Evolutionary conservation across 345 rosid species (phyloP).

Genomic region (Populus tremula): DNA sequence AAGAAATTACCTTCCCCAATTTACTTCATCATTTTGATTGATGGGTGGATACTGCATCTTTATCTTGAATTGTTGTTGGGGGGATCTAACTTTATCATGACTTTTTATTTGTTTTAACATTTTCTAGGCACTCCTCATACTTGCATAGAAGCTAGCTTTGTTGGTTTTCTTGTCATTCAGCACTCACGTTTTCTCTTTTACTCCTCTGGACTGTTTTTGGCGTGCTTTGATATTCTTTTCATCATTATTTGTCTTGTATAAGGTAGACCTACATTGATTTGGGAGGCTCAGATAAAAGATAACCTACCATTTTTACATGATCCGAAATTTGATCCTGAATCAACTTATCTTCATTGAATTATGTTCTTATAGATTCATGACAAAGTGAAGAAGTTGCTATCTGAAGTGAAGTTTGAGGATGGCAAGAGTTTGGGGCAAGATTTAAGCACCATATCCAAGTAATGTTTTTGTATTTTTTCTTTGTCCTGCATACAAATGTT

Average conservation of each 20-base stretch:
- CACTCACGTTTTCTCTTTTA: background rate
- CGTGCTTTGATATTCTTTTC: background rate
- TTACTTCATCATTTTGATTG: background rate
- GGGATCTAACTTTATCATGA: background rate
- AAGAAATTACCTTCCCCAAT: background rate
- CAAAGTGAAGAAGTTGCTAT: constrained; percentile 63
- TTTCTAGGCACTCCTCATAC: background rate
- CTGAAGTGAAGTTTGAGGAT: constrained; percentile 49
- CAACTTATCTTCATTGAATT: constrained; percentile 6
- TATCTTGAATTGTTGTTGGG: background rate
- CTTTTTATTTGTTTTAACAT: background rate
- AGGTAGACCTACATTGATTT: background rate
- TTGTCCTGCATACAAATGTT: no score
- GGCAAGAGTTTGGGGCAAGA: constrained; percentile 55
- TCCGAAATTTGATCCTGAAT: background rate
- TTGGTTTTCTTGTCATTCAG: background rate
- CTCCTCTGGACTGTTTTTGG: background rate
- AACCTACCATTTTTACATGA: background rate
- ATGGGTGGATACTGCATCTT: background rate
- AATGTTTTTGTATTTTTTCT: constrained; percentile 12
- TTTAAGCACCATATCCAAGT: constrained; percentile 50
- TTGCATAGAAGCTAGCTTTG: background rate
- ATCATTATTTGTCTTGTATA: background rate
- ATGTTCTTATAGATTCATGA: constrained; percentile 51
- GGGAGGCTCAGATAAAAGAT: background rate